These are phyloP conservation scores for Syzygium grande DNA, from an alignment of 345 rosid species.

Conservation along the genomic window DNA sequence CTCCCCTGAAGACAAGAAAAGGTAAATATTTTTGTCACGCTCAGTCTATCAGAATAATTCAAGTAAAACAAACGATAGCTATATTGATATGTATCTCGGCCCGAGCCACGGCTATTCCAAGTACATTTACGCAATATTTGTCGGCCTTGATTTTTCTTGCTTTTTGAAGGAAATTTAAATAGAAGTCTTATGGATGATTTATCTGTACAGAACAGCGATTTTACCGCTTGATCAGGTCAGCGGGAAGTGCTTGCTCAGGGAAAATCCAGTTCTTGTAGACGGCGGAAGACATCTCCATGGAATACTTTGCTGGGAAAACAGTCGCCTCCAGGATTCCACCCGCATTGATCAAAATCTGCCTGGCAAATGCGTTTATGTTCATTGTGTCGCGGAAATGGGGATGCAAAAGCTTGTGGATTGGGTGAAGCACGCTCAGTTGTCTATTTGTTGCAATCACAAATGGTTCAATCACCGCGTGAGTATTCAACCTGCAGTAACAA, in stretches of 20 bases:
- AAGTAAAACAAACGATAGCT: background rate
- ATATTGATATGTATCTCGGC: background rate
- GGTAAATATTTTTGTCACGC: background rate
- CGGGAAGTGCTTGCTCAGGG: slow-evolving; percentile 31
- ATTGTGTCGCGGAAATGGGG: slow-evolving; percentile 41
- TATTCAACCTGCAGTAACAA: slow-evolving; percentile 19
- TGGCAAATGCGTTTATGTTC: slow-evolving; percentile 27
- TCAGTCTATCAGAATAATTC: background rate
- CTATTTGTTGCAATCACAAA: slow-evolving; percentile 38
- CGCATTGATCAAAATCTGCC: slow-evolving; percentile 32
- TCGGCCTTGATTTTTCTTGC: background rate
- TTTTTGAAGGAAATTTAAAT: background rate
- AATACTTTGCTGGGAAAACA: slow-evolving; percentile 25
- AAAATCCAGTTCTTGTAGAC: slow-evolving; percentile 36
- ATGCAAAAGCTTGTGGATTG: slow-evolving; percentile 30
- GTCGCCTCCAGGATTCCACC: slow-evolving; percentile 27
- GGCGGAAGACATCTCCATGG: slow-evolving; percentile 29
- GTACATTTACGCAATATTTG: background rate
- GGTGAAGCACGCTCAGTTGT: slow-evolving; percentile 37
- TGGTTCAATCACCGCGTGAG: slow-evolving; percentile 41
- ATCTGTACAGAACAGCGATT: background rate
- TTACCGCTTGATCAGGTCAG: slow-evolving; percentile 33
- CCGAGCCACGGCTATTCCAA: background rate
- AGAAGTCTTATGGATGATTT: background rate
- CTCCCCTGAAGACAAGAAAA: slow-evolving; percentile 18